phyloP scores from a whole-genome alignment of 495 filamentous ascomycete species.

The Aspergillus haitiensis region DNA sequence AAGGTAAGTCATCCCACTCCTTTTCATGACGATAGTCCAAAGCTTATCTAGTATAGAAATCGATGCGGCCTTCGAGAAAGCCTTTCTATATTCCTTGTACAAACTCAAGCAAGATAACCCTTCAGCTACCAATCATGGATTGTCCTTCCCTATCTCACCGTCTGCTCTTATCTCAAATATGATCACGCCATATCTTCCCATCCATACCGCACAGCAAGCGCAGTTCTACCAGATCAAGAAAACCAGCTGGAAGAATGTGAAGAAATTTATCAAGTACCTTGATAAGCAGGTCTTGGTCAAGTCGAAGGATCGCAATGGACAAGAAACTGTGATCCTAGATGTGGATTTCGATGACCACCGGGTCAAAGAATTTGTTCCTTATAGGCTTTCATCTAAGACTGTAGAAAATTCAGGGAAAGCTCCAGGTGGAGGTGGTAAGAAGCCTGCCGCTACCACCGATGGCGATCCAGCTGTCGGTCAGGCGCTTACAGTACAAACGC shows the following conservation, averaged over 20 bases:
- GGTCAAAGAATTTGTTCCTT: conserved; percentile 60
- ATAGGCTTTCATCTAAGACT: conserved; percentile 55
- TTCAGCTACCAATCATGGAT: conserved; percentile 46
- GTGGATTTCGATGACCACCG: conserved; percentile 62
- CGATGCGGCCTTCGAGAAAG: conserved; percentile 66
- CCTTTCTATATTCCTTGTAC: conserved; percentile 64
- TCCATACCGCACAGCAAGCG: conserved; percentile 53
- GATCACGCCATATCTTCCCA: conserved; percentile 67
- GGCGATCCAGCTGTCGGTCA: conserved; percentile 57
- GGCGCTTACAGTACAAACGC: conserved; percentile 52
- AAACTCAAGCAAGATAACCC: conserved; percentile 55
- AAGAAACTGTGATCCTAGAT: conserved; percentile 65
- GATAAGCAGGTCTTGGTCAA: conserved; percentile 65
- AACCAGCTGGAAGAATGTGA: conserved; percentile 72
- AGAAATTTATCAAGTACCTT: conserved; percentile 71
- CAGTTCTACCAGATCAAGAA: conserved; percentile 70
- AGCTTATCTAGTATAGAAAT: conserved; percentile 54
- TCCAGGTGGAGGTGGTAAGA: conserved; percentile 39
- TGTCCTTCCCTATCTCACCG: conserved; percentile 63
- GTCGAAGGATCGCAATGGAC: conserved; percentile 64
- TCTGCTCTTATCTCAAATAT: conserved; percentile 66
- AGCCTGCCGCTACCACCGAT: conserved; percentile 36
- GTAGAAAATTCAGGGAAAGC: conserved; percentile 38
- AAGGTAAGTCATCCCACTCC: conserved; percentile 41
- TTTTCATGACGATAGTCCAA: not conserved